Percentiles rank a stretch among this genome's conserved stretches.
phyloP scores from a whole-genome alignment of 192 early-diverging fungal genomes.

The Dimargaris verticillata region DNA sequence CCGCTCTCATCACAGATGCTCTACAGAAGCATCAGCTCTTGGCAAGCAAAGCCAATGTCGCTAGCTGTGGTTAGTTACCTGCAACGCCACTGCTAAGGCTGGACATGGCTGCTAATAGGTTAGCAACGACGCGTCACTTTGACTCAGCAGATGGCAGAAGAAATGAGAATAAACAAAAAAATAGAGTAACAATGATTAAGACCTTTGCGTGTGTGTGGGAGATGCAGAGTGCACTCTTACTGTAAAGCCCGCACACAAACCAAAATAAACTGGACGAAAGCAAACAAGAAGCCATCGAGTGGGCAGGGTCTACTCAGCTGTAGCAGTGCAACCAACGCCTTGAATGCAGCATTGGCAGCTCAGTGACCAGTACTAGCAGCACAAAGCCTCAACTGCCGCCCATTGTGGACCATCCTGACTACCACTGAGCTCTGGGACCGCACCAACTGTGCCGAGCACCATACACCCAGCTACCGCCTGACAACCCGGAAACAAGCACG shows the following conservation, averaged over 20 bases:
- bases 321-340: too few relatives aligned
- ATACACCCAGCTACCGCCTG: background rate
- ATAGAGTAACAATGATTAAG: background rate
- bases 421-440: background rate
- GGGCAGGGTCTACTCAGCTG: too few relatives aligned
- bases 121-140: background rate
- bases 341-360: too few relatives aligned
- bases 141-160: background rate
- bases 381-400: too few relatives aligned
- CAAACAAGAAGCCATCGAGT: too few relatives aligned
- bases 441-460: background rate
- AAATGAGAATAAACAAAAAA: background rate
- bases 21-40: too few relatives aligned
- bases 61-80: background rate
- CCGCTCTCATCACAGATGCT: too few relatives aligned
- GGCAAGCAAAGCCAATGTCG: too few relatives aligned
- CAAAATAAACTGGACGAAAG: too few relatives aligned
- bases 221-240: background rate
- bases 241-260: background rate
- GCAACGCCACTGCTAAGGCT: slow-evolving; percentile 9
- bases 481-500: background rate
- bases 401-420: too few relatives aligned
- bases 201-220: background rate
- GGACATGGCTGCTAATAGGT: slow-evolving; percentile 4
- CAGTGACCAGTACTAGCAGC: too few relatives aligned